phyloP scores from a whole-genome alignment of 495 filamentous ascomycete species.

The Talaromyces nanjingensis region DNA sequence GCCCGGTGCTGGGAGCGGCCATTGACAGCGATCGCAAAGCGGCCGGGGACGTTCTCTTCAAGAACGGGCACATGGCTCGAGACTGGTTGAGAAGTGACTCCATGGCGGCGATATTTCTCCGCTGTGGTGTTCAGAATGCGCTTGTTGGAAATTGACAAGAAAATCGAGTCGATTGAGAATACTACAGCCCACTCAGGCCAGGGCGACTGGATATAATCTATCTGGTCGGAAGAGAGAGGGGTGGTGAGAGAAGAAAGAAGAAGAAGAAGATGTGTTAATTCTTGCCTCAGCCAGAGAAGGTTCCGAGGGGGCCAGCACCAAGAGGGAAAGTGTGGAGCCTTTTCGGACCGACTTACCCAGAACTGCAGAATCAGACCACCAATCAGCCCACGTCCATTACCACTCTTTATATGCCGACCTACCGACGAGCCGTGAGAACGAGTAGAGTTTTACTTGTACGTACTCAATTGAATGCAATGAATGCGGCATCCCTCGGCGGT shows the following conservation, averaged over 20 bases:
- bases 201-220: neutral
- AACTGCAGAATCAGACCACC: neutral
- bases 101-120: slow-evolving; percentile 45
- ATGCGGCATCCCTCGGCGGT: too few relatives aligned
- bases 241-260: neutral
- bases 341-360: neutral
- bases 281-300: neutral
- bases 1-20: slow-evolving; percentile 59
- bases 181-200: neutral
- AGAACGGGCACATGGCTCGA: slow-evolving; percentile 90
- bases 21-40: slow-evolving; percentile 86
- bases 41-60: slow-evolving; percentile 86
- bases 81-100: slow-evolving; percentile 91
- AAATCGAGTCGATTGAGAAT: neutral
- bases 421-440: neutral
- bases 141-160: neutral
- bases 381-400: neutral
- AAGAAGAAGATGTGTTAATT: neutral
- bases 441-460: too few relatives aligned
- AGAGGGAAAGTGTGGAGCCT: neutral
- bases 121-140: neutral
- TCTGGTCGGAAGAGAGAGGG: neutral
- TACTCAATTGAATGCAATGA: too few relatives aligned
- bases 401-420: neutral
- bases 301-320: neutral